phyloP scores from a whole-genome alignment of 225 moss, liverwort and hornwort genomes.

The Pleurozium schreberi region DNA sequence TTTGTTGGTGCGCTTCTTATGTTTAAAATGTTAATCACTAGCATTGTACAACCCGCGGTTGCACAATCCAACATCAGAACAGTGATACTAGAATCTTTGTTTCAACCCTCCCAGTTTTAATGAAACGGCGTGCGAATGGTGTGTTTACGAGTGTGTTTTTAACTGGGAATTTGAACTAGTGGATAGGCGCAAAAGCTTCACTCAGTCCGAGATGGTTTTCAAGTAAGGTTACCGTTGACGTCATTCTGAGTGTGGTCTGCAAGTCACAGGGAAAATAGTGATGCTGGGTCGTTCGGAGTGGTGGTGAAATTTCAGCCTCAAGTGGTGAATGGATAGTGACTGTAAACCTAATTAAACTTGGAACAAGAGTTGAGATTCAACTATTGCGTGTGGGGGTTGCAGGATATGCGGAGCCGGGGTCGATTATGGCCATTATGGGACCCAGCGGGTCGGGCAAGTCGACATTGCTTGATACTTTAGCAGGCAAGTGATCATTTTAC shows the following conservation, averaged over 20 bases:
- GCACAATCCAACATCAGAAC: not conserved
- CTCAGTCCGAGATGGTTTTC: not conserved
- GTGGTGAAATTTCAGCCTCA: not conserved
- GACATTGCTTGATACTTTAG: conserved; percentile 60
- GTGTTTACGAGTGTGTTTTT: not conserved
- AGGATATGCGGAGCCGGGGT: conserved; percentile 69
- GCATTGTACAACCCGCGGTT: not conserved
- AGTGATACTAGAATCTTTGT: not conserved
- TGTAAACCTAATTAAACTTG: not conserved
- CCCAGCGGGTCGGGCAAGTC: conserved; percentile 68
- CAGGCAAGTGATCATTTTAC: conserved; percentile 15
- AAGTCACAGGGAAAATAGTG: not conserved
- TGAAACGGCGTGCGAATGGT: not conserved
- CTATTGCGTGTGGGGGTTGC: not conserved
- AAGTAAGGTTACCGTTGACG: not conserved
- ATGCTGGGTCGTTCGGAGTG: not conserved
- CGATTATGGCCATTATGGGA: conserved; percentile 66
- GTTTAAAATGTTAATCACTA: not conserved
- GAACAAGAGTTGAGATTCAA: not conserved
- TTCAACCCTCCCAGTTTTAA: not conserved
- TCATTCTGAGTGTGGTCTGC: not conserved
- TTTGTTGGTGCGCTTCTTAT: not conserved
- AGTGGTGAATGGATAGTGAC: not conserved
- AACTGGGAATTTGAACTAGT: not conserved
- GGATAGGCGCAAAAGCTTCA: not conserved